Percentiles rank a stretch among this genome's conserved stretches.
Conservation (phyloP, 2,329 filamentous ascomycete species). For the Xylariaceae sp. region DNA sequence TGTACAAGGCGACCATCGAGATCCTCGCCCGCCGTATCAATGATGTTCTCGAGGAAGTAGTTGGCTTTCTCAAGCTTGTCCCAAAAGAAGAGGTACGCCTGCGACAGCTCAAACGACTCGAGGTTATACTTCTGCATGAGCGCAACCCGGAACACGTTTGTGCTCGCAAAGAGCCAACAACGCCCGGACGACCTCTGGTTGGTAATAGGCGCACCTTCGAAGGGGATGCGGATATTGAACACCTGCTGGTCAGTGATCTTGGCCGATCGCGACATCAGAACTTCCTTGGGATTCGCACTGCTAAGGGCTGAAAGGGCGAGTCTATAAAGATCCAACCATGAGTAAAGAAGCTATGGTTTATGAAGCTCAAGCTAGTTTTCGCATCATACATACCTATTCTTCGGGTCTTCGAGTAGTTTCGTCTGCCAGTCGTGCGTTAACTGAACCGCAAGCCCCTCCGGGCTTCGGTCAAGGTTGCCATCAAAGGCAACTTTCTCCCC, state of each 20-base stretch:
- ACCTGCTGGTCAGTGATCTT: slow-evolving; percentile 75
- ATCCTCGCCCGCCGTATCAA: slow-evolving; percentile 74
- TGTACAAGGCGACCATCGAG: slow-evolving; percentile 78
- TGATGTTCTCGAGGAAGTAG: slow-evolving; percentile 84
- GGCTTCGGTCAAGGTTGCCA: slow-evolving; percentile 37
- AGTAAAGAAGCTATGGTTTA: too few relatives aligned
- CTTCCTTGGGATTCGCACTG: slow-evolving; percentile 67
- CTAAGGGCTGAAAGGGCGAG: slow-evolving; percentile 78
- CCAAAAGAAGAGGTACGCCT: slow-evolving; percentile 90
- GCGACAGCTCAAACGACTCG: slow-evolving; percentile 82
- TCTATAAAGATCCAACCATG: slow-evolving; percentile 49
- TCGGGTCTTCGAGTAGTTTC: slow-evolving; percentile 67
- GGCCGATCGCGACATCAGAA: slow-evolving; percentile 69
- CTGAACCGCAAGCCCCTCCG: slow-evolving; percentile 58
- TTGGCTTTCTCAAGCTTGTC: slow-evolving; percentile 94
- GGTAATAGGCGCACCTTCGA: slow-evolving; percentile 83
- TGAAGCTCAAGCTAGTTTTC: too few relatives aligned
- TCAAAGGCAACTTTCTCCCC: slow-evolving; percentile 47
- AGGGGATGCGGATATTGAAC: slow-evolving; percentile 83
- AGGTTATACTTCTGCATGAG: slow-evolving; percentile 85
- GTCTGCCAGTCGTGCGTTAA: slow-evolving; percentile 66
- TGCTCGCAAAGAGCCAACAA: slow-evolving; percentile 91
- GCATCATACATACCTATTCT: slow-evolving; percentile 61
- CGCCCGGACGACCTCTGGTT: slow-evolving; percentile 83
- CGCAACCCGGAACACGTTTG: slow-evolving; percentile 90